These are phyloP conservation scores for Colletotrichum siamense DNA, from an alignment of 2,329 filamentous ascomycete genomes.

Conservation along the genomic window DNA sequence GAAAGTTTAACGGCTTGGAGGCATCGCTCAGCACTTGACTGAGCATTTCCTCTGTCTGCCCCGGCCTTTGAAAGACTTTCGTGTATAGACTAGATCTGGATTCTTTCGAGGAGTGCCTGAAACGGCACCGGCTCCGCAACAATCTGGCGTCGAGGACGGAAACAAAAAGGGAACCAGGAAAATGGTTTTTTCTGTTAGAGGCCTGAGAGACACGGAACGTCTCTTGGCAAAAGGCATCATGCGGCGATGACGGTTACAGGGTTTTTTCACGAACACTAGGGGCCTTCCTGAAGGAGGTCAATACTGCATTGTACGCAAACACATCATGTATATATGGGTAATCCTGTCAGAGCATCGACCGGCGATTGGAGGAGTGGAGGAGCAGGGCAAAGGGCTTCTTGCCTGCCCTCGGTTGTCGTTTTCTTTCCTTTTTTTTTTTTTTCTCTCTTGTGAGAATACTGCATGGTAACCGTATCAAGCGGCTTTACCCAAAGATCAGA, in stretches of 20 bases:
- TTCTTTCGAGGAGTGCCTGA: background rate
- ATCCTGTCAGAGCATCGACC: slow-evolving; percentile 21
- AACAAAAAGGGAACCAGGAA: background rate
- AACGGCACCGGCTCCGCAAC: background rate
- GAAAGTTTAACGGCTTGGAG: background rate
- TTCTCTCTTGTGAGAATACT: slow-evolving; percentile 8
- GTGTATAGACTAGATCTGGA: slow-evolving; percentile 22
- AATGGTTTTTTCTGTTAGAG: background rate
- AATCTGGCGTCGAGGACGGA: background rate
- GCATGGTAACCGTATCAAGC: slow-evolving; percentile 13
- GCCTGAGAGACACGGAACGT: background rate
- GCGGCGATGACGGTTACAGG: background rate
- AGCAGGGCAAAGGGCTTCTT: slow-evolving; percentile 2
- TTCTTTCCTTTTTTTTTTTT: background rate
- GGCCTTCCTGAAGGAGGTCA: background rate
- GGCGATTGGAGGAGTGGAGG: slow-evolving; percentile 4
- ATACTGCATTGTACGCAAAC: background rate
- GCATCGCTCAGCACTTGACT: background rate
- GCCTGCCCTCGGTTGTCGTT: background rate
- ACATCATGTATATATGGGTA: slow-evolving; percentile 20
- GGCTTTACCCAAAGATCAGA: slow-evolving; percentile 14
- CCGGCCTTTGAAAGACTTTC: slow-evolving; percentile 3
- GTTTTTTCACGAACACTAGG: background rate
- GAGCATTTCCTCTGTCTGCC: slow-evolving; percentile 3
- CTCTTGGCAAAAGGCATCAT: background rate